phyloP scores from a whole-genome alignment of 768 basidiomycete genomes.

The Nidularia sp. region DNA sequence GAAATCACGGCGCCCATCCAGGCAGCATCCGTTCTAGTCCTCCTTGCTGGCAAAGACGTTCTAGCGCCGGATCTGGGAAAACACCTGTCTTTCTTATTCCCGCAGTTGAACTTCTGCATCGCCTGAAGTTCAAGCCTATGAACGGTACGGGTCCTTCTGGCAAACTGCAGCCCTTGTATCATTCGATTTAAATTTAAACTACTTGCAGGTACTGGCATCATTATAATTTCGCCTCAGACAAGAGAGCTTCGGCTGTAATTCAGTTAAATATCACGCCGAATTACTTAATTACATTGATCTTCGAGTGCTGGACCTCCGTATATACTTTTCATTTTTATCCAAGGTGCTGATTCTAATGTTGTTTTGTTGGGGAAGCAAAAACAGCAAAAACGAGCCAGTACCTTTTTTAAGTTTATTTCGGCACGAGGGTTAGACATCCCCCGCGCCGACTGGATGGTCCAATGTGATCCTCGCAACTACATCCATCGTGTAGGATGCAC shows the following conservation, averaged over 20 bases:
- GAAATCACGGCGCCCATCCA: slow-evolving; percentile 91
- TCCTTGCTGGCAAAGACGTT: slow-evolving; percentile 93
- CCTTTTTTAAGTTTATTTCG: slow-evolving; percentile 99
- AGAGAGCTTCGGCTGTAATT: slow-evolving; percentile 95
- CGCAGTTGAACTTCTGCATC: slow-evolving; percentile 84
- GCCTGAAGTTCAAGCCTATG: slow-evolving; percentile 94
- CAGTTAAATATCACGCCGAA: slow-evolving; percentile 95
- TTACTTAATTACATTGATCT: slow-evolving; percentile 97
- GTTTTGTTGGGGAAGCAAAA: slow-evolving; percentile 89
- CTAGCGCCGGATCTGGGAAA: slow-evolving; percentile 94
- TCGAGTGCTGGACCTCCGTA: slow-evolving; percentile 91
- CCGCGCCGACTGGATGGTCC: slow-evolving; percentile 96
- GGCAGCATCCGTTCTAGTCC: slow-evolving; percentile 84
- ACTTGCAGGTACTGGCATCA: slow-evolving; percentile 81
- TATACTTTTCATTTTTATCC: slow-evolving; percentile 28
- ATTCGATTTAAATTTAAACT: background rate
- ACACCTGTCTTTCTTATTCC: slow-evolving; percentile 96
- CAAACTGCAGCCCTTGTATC: background rate
- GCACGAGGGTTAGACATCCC: slow-evolving; percentile 98
- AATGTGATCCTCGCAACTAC: slow-evolving; percentile 97
- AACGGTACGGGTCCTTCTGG: slow-evolving; percentile 51
- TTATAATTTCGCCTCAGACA: slow-evolving; percentile 86
- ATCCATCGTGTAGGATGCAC: slow-evolving; percentile 99
- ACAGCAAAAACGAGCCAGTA: slow-evolving; percentile 98
- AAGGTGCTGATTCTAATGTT: background rate